Base-by-base conservation (phyloP, 2,329 filamentous ascomycete species). In the Juglanconis oblonga region DNA sequence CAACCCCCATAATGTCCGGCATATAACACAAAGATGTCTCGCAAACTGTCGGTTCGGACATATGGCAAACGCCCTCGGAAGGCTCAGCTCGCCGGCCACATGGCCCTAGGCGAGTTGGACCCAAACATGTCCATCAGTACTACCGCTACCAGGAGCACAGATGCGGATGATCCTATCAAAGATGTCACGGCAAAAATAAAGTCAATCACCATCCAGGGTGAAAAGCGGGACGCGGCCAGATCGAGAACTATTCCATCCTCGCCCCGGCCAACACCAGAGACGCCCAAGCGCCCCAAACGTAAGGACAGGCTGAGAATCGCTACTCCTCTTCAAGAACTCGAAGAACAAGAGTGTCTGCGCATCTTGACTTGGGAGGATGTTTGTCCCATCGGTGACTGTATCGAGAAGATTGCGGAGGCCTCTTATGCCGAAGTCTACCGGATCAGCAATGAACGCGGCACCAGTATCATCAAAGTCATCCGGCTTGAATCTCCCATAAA, bases 351-450 rank as follows among this genome's bases (percentile, higher is more conserved):
- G 6, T 65, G 65, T 7, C 70, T 83, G 14, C 76, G 79, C 3
- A 67, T 78, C 5, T 71, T 86, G 45, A 76, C 77, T 1, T 88
- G 86, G 85, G 71, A 77, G 35, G 83, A 87, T 55, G 76, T 88
- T 35, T 84, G 84, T 52, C 80, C 81, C 0, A 72, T 76, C 0
- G 78, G 76, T 14, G 80, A 83, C 66, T 71, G 72, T 40, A 84
- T 88, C 52, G 77, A 79, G 48, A 88, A 88, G 71, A 88, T 88
- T 54, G 85, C 86, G 9, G 86, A 88, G 68, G 85, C 86, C 5
- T 88, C 86, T 2, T 88, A 83, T 65, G 85, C 86, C 5, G 86
- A 88, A 68, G 84, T 88, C 9, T 88, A 87, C 66, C 83, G 84
- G 9, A 78, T 88, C 64, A 82, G 76, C 51, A 87, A 86, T 67